phyloP scores from a whole-genome alignment of 371 early-diverging fungal species.

The Rhizopus delemar region DNA sequence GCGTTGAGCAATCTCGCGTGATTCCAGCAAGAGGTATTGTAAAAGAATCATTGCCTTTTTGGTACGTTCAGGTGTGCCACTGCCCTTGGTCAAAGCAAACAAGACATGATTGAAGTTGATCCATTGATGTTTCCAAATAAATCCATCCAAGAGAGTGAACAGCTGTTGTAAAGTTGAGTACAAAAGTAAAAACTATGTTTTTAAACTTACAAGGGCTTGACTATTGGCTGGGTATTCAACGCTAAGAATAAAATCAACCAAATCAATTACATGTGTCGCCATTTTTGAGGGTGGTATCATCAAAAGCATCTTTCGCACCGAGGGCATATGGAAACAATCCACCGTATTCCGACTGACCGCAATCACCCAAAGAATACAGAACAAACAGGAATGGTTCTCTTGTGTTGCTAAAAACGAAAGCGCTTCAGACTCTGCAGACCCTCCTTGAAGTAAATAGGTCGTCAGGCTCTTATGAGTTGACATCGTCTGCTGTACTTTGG shows the following conservation, averaged over 20 bases:
- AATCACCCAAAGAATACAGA: conserved; percentile 72
- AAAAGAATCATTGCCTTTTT: conserved; percentile 52
- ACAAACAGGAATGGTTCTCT: conserved; percentile 65
- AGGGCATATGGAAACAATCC: conserved; percentile 43
- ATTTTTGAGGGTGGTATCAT: conserved; percentile 69
- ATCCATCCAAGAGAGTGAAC: conserved; percentile 57
- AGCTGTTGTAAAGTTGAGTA: conserved; percentile 16
- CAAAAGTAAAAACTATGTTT: background rate
- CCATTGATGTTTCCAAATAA: conserved; percentile 75
- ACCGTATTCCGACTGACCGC: conserved; percentile 36
- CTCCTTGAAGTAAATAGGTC: conserved; percentile 40
- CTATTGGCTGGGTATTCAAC: conserved; percentile 43
- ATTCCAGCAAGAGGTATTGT: conserved; percentile 63
- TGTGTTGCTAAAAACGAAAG: conserved; percentile 53
- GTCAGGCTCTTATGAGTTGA: conserved; percentile 34
- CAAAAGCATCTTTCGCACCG: conserved; percentile 69
- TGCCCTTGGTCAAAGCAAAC: conserved; percentile 70
- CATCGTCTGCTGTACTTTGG: conserved; percentile 33
- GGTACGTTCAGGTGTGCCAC: conserved; percentile 50
- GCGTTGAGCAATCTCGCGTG: conserved; percentile 60
- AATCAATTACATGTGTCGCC: conserved; percentile 67
- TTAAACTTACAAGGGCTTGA: conserved; percentile 30
- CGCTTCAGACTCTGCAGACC: conserved; percentile 39
- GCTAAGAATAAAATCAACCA: conserved; percentile 66
- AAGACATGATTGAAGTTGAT: conserved; percentile 73